Percentiles rank a stretch among this genome's conserved stretches.
These are phyloP conservation scores for Pseudocercospora vitis DNA, from an alignment of 2,329 filamentous ascomycete species.

Conservation along the genomic window DNA sequence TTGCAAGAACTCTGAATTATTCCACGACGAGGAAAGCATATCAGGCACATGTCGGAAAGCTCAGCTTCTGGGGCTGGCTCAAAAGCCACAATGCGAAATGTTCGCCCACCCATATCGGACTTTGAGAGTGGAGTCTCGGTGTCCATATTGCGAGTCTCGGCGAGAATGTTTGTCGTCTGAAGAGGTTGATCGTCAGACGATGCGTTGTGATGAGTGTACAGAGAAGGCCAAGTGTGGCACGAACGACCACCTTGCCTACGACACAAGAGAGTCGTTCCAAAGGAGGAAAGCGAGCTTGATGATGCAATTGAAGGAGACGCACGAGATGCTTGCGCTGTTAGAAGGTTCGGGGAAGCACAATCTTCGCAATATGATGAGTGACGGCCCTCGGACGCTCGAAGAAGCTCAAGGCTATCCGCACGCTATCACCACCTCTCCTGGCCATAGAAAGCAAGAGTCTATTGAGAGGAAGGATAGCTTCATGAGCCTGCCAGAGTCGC, in stretches of 20 bases:
- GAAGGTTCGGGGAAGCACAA: not conserved
- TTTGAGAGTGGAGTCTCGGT: slow-evolving; percentile 5
- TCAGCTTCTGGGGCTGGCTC: too few relatives aligned
- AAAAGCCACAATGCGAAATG: not conserved
- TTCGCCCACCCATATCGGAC: slow-evolving; percentile 7
- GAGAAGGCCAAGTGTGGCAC: not conserved
- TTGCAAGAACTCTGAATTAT: not conserved
- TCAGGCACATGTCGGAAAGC: not conserved
- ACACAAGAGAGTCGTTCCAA: slow-evolving; percentile 4
- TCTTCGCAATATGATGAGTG: too few relatives aligned
- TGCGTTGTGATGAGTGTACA: not conserved
- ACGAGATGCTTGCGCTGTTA: not conserved
- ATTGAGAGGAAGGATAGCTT: slow-evolving; percentile 3
- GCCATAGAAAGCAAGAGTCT: not conserved
- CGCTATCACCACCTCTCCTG: not conserved
- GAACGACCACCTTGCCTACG: not conserved
- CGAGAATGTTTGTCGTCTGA: slow-evolving; percentile 1
- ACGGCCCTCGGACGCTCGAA: not conserved
- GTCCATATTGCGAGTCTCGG: slow-evolving; percentile 1
- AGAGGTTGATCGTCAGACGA: not conserved
- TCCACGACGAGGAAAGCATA: not conserved
- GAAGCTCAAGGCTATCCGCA: not conserved
- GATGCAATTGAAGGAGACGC: not conserved
- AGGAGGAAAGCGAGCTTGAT: not conserved
- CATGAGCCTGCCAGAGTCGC: not conserved